Evolutionary conservation across 108 stramenopile genomes (phyloP).

Genomic region (Ochromonas danica): DNA sequence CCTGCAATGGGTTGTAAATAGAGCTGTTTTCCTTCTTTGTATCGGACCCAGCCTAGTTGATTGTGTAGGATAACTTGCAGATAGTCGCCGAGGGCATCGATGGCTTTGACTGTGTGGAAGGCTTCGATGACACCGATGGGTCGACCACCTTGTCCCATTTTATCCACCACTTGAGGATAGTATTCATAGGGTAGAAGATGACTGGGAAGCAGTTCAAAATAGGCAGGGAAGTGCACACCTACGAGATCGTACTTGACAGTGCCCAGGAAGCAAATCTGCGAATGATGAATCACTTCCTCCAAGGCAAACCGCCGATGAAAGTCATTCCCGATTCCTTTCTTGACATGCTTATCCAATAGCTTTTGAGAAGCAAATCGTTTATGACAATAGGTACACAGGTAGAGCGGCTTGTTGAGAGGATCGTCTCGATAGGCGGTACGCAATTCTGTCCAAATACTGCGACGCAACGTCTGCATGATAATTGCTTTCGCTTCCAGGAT

Average conservation of each 20-base stretch:
- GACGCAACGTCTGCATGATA: background rate
- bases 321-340: background rate
- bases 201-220: slow-evolving; percentile 8
- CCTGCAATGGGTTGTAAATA: background rate
- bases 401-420: background rate
- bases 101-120: background rate
- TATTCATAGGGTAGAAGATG: background rate
- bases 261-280: background rate
- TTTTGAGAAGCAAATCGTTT: background rate
- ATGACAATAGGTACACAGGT: background rate
- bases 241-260: background rate
- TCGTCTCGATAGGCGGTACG: background rate
- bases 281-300: background rate
- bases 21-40: background rate
- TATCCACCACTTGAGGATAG: slow-evolving; percentile 19
- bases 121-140: slow-evolving; percentile 25
- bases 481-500: background rate
- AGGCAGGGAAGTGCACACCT: background rate
- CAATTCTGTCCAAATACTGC: background rate
- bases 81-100: slow-evolving; percentile 2
- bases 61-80: background rate
- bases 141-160: background rate
- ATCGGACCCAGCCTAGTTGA: background rate
- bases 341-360: background rate
- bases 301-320: background rate